phyloP scores from a whole-genome alignment of 2,329 filamentous ascomycete species.

The Ophiostoma sp. region DNA sequence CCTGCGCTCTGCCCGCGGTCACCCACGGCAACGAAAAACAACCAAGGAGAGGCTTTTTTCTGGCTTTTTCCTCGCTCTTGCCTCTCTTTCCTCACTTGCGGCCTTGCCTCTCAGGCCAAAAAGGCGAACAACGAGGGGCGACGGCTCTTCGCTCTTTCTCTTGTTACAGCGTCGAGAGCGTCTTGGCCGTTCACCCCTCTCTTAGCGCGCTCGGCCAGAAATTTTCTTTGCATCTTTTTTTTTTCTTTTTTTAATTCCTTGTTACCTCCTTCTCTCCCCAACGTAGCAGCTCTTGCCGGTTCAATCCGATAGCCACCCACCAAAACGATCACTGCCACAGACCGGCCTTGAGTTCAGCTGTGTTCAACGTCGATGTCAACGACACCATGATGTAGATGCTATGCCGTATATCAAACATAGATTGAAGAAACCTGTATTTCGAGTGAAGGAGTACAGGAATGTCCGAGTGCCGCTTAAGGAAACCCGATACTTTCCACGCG shows the following conservation, averaged over 20 bases:
- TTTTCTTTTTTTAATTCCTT: not conserved
- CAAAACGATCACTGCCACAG: slow-evolving; percentile 6
- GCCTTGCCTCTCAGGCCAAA: slow-evolving; percentile 24
- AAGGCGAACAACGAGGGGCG: not conserved
- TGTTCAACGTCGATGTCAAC: not conserved
- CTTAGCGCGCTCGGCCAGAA: slow-evolving; percentile 19
- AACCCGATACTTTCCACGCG: not conserved
- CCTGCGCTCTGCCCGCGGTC: slow-evolving; percentile 11
- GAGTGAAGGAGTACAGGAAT: not conserved
- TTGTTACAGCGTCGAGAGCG: not conserved
- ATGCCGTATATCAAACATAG: not conserved
- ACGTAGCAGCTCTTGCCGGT: slow-evolving; percentile 18
- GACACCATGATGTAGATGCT: not conserved
- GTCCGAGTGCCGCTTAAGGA: not conserved
- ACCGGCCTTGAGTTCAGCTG: not conserved
- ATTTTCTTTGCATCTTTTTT: not conserved
- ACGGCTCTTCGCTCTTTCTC: not conserved
- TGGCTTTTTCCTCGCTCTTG: not conserved
- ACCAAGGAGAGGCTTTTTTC: slow-evolving; percentile 15
- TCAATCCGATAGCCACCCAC: slow-evolving; percentile 24
- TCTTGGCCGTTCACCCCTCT: not conserved
- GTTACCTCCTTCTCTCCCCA: not conserved
- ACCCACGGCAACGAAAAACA: slow-evolving; percentile 26
- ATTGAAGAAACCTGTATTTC: not conserved
- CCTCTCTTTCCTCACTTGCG: not conserved